Base-by-base conservation (phyloP, 2,329 filamentous ascomycete species). In the Incumbomyces delicatus region DNA sequence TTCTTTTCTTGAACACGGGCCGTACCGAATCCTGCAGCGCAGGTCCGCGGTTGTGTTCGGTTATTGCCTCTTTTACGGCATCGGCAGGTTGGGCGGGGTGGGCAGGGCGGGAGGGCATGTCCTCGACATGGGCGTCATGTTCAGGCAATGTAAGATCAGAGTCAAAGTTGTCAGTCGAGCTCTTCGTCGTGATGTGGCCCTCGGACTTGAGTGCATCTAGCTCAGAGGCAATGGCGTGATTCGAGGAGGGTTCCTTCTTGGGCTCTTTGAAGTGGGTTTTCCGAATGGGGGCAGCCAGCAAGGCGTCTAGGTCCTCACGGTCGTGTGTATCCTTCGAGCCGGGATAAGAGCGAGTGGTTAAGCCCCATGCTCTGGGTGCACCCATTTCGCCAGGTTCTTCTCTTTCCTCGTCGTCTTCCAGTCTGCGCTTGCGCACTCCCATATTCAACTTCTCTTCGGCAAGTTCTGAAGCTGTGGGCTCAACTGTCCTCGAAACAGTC, bases 401-500 rank as follows among this genome's bases (percentile, higher is more conserved):
- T 36, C 68, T 66, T 33, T 69, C 67, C 17, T 54, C 54, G 32
- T 67, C 68, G 44, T 67, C 64, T 40, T 68, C 66, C 45, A 60
- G 58, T 53, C 70, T 73, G 34, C 69, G 61, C 50, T 72, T 72
- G 44, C 67, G 63, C 3, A 71, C 61, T 6, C 69, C 70, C 30
- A 67, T 55, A 40, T 65, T 69, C 30, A 64, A 54, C 37, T 65
- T 63, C 5, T 68, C 67, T 16, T 72, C 67, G 8, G n/a, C 17
- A 2, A 2, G 41, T 2, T n/a, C 22, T 30, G 40, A 32, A 12
- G 30, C n/a, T 4, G 61, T 57, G 20, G 58, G 50, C 27, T 50
- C 50, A 32, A 68, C 59, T 17, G 58, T 56, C 53, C 70, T 72
- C 37, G 78, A 73, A 34, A 86, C 77, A 5, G 76, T 79, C 49